phyloP scores from a whole-genome alignment of 495 filamentous ascomycete species.

The Xanthoparmelia taractica region DNA sequence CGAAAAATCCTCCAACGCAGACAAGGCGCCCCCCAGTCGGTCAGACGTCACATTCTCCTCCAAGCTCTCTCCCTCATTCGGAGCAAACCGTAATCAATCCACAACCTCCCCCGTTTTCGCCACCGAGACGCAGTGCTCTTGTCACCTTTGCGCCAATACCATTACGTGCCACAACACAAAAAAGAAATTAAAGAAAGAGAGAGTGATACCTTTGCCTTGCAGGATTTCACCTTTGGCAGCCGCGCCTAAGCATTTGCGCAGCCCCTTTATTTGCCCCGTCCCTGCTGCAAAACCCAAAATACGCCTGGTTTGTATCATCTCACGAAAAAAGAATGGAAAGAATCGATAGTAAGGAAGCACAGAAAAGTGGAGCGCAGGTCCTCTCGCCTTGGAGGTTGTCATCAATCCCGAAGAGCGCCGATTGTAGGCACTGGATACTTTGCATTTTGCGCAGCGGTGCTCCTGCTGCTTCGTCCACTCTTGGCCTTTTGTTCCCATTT shows the following conservation, averaged over 20 bases:
- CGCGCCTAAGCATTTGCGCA: neutral
- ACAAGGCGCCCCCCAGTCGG: slow-evolving; percentile 2
- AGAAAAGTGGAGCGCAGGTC: neutral
- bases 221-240: neutral
- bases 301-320: neutral
- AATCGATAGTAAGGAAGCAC: neutral
- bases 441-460: too few relatives aligned
- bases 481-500: neutral
- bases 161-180: too few relatives aligned
- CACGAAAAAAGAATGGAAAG: too few relatives aligned
- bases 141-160: too few relatives aligned
- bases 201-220: neutral
- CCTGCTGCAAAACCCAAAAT: neutral
- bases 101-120: neutral
- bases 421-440: too few relatives aligned
- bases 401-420: neutral
- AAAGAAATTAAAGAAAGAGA: neutral
- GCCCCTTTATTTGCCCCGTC: neutral
- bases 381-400: neutral
- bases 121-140: neutral
- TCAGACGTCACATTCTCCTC: neutral
- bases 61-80: neutral
- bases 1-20: neutral
- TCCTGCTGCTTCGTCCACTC: neutral
- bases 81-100: neutral